These are phyloP conservation scores for Geranium incanum DNA, from an alignment of 441 rosid species.

Conservation along the genomic window DNA sequence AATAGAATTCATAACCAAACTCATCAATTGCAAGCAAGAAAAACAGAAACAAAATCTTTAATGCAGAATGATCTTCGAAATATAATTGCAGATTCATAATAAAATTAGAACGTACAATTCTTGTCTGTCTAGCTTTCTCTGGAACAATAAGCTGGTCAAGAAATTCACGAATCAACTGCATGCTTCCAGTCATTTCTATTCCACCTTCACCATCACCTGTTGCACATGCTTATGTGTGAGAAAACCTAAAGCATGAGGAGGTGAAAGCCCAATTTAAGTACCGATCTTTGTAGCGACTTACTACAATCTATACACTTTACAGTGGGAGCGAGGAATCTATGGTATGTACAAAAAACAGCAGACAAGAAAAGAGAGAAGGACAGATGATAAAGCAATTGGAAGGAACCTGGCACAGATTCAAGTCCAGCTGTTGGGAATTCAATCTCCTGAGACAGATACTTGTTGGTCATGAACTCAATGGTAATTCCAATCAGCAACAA, in stretches of 20 bases:
- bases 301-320: not conserved
- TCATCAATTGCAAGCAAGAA: not conserved
- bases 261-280: not conserved
- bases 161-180: constrained; percentile 74
- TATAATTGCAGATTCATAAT: not conserved
- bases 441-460: constrained; percentile 57
- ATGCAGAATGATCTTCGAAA: not conserved
- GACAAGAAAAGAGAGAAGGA: not conserved
- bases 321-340: not conserved
- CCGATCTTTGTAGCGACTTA: not conserved
- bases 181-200: constrained; percentile 84
- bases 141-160: constrained; percentile 58
- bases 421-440: constrained; percentile 95
- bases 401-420: constrained; percentile 75
- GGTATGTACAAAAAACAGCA: not conserved
- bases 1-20: not conserved
- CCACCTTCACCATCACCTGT: constrained; percentile 97
- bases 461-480: constrained; percentile 20
- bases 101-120: constrained; percentile 48
- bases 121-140: constrained; percentile 54
- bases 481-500: constrained; percentile 14
- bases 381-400: not conserved
- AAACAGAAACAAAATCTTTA: not conserved
- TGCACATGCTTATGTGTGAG: not conserved
- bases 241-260: not conserved